These are phyloP conservation scores for Hamamelis virginiana DNA, from an alignment of 164 flowering plant species.

Conservation along the genomic window DNA sequence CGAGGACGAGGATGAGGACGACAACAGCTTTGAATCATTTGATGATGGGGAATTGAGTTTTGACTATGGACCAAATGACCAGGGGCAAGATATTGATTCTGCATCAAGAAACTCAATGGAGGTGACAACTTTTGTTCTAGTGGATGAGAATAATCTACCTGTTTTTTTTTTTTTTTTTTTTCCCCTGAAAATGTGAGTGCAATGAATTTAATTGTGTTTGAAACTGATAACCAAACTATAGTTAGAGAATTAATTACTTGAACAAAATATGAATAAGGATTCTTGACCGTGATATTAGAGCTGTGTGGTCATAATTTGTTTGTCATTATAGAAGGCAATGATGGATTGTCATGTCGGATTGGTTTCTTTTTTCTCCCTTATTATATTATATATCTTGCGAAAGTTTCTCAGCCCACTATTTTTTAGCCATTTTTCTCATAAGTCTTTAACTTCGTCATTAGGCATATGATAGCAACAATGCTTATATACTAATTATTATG, in stretches of 20 bases:
- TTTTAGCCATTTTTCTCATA: too few relatives aligned
- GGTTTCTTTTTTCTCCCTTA: too few relatives aligned
- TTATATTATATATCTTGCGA: too few relatives aligned
- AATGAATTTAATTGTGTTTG: background rate
- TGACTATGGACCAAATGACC: constrained; percentile 63
- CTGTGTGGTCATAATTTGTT: too few relatives aligned
- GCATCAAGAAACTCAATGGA: constrained; percentile 60
- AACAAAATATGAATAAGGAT: background rate
- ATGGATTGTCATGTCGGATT: too few relatives aligned
- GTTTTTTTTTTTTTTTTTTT: background rate
- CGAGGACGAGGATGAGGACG: constrained; percentile 45
- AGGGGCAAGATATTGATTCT: constrained; percentile 38
- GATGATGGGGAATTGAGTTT: constrained; percentile 83
- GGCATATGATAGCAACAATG: too few relatives aligned
- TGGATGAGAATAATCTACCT: background rate
- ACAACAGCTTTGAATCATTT: constrained; percentile 31
- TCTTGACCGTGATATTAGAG: too few relatives aligned
- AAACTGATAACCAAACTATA: background rate
- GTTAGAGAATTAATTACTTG: background rate
- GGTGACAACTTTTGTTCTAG: constrained; percentile 35
- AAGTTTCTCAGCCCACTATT: too few relatives aligned
- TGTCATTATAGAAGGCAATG: too few relatives aligned
- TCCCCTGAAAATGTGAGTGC: background rate
- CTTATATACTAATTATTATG: too few relatives aligned
- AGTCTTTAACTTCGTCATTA: too few relatives aligned